Evolutionary conservation across 139 green algal genomes (phyloP), one percentile per base, ranked within the genome.

Genomic region (Tetratostichococcus sp.): DNA sequence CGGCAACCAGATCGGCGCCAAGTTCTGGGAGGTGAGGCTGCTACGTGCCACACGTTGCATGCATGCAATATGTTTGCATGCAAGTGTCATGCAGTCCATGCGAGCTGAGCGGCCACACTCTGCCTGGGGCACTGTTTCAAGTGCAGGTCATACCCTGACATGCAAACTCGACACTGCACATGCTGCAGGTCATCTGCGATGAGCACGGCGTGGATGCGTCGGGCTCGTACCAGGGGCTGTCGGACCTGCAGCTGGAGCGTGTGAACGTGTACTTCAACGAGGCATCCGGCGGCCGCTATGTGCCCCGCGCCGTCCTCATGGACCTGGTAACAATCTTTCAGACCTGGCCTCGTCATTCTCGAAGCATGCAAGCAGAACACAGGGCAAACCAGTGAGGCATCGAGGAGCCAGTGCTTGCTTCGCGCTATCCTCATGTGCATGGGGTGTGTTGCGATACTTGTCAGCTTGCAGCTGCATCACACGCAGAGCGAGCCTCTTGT

Each of bases 261-360:
- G 96, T 99, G 86, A 99, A 99, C 80, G 96, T 99, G 21, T 99
- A 99, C 89, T 99, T 97, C 90, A 99, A 98, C 81, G 96, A 99
- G 87, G 96, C 96, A 69, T 95, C 89, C 34, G 95, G 94, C n/a
- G 95, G 93, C 67, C 93, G 96, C 65, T 99, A 99, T 77, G 95
- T 99, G 71, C 95, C 95, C 39, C 91, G 95, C 33, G 96, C 93
- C 71, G 92, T 99, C 73, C 90, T 99, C 39, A 97, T 98, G 87
- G 95, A 99, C 79, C 84, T 99, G 76, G 83, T 87, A 42, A 76
- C 68, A 17, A 25, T n/a, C 57, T 28, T 16, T 0, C 43, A 16
- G n/a, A 1, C 43, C 8, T 39, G n/a, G n/a, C n/a, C n/a, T n/a
- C n/a, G n/a, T n/a, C n/a, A n/a, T n/a, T n/a, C n/a, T n/a, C n/a